A percentile compares a stretch with the other conserved stretches of the same genome.
Evolutionary conservation across 805 yeast genomes (phyloP).

Genomic region (Isabelozyma rhagii): DNA sequence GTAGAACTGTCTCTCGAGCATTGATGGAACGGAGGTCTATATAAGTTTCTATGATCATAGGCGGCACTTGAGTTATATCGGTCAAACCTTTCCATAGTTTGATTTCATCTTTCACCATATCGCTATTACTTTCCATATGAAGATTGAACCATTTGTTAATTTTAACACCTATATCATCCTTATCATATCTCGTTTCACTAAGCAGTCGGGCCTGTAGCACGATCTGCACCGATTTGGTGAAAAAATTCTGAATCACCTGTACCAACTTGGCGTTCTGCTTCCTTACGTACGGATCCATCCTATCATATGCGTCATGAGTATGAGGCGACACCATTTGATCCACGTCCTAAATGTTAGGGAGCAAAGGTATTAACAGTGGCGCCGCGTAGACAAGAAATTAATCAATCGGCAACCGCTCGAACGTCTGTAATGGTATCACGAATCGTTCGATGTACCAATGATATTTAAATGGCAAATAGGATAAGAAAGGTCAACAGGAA

Average conservation of each 20-base stretch:
- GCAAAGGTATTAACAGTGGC: background rate
- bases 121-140: constrained; percentile 37
- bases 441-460: background rate
- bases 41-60: constrained; percentile 81
- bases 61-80: constrained; percentile 55
- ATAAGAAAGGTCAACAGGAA: background rate
- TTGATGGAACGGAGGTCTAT: constrained; percentile 61
- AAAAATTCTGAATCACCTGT: constrained; percentile 58
- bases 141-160: constrained; percentile 64
- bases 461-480: background rate
- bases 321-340: background rate
- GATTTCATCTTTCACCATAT: constrained; percentile 51
- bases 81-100: constrained; percentile 53
- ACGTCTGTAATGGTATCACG: background rate
- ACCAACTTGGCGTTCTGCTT: constrained; percentile 33
- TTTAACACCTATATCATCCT: constrained; percentile 19
- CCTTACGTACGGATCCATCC: constrained; percentile 14
- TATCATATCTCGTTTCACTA: constrained; percentile 14
- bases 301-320: background rate
- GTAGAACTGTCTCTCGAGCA: constrained; percentile 55
- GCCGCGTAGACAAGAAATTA: background rate
- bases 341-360: background rate
- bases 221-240: constrained; percentile 58
- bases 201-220: constrained; percentile 46
- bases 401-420: background rate